A percentile compares a stretch with the other conserved stretches of the same genome.
Evolutionary conservation across 2,329 filamentous ascomycete genomes (phyloP).

Genomic region (Phaeosphaeriaceae sp.): DNA sequence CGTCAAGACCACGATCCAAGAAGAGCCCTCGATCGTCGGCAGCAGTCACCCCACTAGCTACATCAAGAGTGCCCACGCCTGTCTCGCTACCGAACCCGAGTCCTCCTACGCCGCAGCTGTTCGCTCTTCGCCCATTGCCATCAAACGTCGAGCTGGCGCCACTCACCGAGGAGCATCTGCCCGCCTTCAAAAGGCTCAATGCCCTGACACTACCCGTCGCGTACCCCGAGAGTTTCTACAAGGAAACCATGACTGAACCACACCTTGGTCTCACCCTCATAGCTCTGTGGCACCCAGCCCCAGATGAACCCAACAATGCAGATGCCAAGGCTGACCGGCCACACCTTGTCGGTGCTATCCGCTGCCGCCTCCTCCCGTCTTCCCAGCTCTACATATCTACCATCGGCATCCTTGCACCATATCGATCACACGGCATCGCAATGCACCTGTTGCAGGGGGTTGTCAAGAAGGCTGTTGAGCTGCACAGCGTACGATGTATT

Average conservation of each 20-base stretch:
- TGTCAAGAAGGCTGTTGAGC: slow-evolving; percentile 55
- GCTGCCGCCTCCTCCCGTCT: slow-evolving; percentile 53
- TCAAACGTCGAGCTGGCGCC: slow-evolving; percentile 61
- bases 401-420: slow-evolving; percentile 65
- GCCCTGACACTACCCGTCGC: slow-evolving; percentile 66
- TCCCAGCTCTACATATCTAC: slow-evolving; percentile 67
- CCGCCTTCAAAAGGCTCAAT: slow-evolving; percentile 64
- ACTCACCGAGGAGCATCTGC: slow-evolving; percentile 61
- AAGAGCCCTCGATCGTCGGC: slow-evolving; percentile 33
- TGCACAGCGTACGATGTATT: slow-evolving; percentile 60
- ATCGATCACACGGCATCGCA: slow-evolving; percentile 65
- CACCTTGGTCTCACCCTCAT: slow-evolving; percentile 64
- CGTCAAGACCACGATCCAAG: slow-evolving; percentile 30
- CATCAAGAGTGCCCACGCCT: slow-evolving; percentile 25
- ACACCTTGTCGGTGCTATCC: slow-evolving; percentile 55
- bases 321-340: slow-evolving; percentile 28
- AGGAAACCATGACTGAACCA: slow-evolving; percentile 63
- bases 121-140: slow-evolving; percentile 45
- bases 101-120: slow-evolving; percentile 21
- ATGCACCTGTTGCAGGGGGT: slow-evolving; percentile 58
- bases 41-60: slow-evolving; percentile 20
- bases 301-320: slow-evolving; percentile 1
- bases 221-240: slow-evolving; percentile 68
- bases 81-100: slow-evolving; percentile 12
- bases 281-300: slow-evolving; percentile 60